Base-by-base conservation (phyloP, 371 early-diverging fungal species). In the Capillidium rhysosporum region DNA sequence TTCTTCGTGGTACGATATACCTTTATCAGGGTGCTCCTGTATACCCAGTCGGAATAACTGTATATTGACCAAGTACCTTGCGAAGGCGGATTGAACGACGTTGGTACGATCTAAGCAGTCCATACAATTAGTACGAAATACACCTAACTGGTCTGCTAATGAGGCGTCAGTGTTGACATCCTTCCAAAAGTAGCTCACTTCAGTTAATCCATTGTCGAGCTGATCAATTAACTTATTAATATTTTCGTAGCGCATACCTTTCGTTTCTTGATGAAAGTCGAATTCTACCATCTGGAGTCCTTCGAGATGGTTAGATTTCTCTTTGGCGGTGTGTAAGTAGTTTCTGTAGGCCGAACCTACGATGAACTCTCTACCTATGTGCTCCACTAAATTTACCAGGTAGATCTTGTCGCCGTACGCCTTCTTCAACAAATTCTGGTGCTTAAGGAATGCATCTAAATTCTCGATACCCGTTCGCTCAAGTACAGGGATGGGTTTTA, bases 51-150 rank as follows among this genome's bases (percentile, higher is more conserved):
- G 71, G 20, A 74, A 75, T 20, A 88, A 62, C 59, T 88, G 85
- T 34, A 67, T 66, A 23, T 68, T 71, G 43, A 90, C 60, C 1
- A 80, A 66, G 56, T 66, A 67, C 14, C 85, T 77, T 16, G 90
- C 91, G 38, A 96, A 62, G 12, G 84, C 83, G 25, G 82, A 84
- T 63, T 99, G 99, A 1, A 96, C 91, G 4, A 98, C 93, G 59
- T 99, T 99, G 29, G 99, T 99, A 60, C 99, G 79, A 68, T 99
- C 99, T 47, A 99, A 69, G 60, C 98, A 99, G 70, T 99, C 99
- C 82, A 99, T 96, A 65, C 99, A 99, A 65, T 99, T 99, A 8
- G 96, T 87, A 53, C 99, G 82, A 8, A 94, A 70, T 10, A 97
- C 84, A 1, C 87, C 85, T 1, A 66, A 66, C 58, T 56, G 40